Evolutionary conservation across 1,139 yeast species (phyloP).

Genomic region (Diutina neorugosa): DNA sequence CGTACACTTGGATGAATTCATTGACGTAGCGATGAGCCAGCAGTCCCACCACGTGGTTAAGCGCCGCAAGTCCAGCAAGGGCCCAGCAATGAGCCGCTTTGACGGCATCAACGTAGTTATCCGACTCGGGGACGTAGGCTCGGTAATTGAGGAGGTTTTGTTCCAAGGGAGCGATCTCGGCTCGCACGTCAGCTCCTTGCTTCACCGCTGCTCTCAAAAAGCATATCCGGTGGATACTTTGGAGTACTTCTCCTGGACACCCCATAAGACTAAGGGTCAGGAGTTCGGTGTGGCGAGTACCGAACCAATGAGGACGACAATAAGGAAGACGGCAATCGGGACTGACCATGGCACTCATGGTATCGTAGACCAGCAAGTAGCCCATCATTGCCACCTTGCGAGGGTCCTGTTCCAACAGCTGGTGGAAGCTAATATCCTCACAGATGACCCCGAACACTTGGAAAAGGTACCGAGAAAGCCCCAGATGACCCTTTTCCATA

Average conservation of each 20-base stretch:
- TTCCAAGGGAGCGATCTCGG: slow-evolving; percentile 18
- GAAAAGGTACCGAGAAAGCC: slow-evolving; percentile 33
- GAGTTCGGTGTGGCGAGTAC: slow-evolving; percentile 22
- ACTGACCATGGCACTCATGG: slow-evolving; percentile 40
- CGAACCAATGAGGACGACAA: slow-evolving; percentile 40
- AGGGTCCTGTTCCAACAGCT: slow-evolving; percentile 21
- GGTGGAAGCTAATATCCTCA: slow-evolving; percentile 15
- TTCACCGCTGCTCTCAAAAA: slow-evolving; percentile 17
- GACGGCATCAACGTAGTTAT: slow-evolving; percentile 21
- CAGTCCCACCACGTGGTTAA: slow-evolving; percentile 21
- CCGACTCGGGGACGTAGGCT: slow-evolving; percentile 27
- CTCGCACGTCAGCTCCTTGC: not conserved
- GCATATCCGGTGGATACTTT: slow-evolving; percentile 31
- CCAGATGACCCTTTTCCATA: slow-evolving; percentile 39
- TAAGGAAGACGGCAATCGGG: slow-evolving; percentile 42
- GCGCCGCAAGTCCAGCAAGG: slow-evolving; percentile 27
- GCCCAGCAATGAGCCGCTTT: slow-evolving; percentile 47
- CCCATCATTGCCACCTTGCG: slow-evolving; percentile 36
- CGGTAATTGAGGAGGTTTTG: slow-evolving; percentile 25
- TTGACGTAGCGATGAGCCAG: slow-evolving; percentile 15
- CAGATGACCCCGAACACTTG: slow-evolving; percentile 39
- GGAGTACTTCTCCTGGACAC: slow-evolving; percentile 43
- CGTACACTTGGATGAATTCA: slow-evolving; percentile 35
- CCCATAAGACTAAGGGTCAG: slow-evolving; percentile 44
- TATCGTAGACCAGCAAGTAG: slow-evolving; percentile 44